Base-by-base conservation (phyloP, 257 asterid genomes). In the Mentha longifolia region DNA sequence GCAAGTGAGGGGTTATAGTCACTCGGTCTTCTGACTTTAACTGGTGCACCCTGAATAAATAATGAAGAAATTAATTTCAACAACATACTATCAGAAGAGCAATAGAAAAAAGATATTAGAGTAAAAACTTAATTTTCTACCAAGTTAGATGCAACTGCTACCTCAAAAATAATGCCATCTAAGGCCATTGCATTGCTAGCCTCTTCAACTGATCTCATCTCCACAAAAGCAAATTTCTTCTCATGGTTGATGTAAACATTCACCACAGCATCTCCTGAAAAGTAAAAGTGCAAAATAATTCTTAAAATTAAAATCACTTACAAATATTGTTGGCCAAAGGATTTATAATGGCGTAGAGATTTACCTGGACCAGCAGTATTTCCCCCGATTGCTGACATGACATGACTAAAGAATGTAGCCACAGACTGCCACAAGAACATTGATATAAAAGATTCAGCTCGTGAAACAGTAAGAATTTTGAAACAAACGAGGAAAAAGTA, bases 281-380 rank as follows among this genome's bases (percentile, higher is more conserved):
- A 31, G 49, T 30, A 8, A n/a, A 71, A 20, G 12, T 30, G 54
- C 11, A 52, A 45, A 52, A 22, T 61, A 50, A 70, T 76, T 35
- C 25, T 19, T 50, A 42, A 54, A 20, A 52, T 56, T 50, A 42
- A 47, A 20, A 52, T 56, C 35, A 46, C 42, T 41, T 35, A 16
- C 10, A 41, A 47, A 57, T 17, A 30, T 14, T 55, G 45, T 68
- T 22, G 16, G 68, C 50, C 73, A 9, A 41, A 46, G 7, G 16
- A 49, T 35, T 17, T 10, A 52, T 17, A 15, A 43, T 46, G 19
- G 50, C 9, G 30, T 22, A 15, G 65, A 28, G 64, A 78, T 86
- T 70, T 60, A 95, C 99, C 99, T 75, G 98, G 98, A 66, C 99
- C 99, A 15, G 98, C 99, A 58, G 98, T 95, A 77, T 95, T 95